Conservation (phyloP, 2,329 filamentous ascomycete genomes). For the Colletotrichum kahawae region DNA sequence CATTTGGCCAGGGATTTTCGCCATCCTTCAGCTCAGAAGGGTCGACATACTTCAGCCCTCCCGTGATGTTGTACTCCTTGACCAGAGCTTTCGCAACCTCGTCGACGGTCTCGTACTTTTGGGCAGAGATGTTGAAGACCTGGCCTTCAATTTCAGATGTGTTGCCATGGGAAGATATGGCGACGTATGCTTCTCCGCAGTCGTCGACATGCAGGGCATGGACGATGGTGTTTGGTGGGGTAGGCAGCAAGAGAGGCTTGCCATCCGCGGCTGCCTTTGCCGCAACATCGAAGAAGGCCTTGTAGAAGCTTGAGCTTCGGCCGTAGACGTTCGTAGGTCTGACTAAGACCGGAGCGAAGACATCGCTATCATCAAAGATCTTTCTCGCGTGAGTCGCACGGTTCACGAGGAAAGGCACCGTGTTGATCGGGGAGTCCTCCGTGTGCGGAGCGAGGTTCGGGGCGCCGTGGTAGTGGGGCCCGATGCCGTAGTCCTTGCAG, state of each 20-base stretch:
- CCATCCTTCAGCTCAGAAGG: constrained; percentile 15
- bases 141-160: constrained; percentile 38
- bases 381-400: constrained; percentile 37
- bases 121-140: constrained; percentile 50
- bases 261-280: constrained; percentile 14
- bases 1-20: constrained; percentile 19
- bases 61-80: constrained; percentile 42
- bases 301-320: constrained; percentile 48
- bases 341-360: constrained; percentile 48
- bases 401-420: constrained; percentile 26
- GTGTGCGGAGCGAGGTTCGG: constrained; percentile 43
- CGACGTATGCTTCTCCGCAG: constrained; percentile 52
- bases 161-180: constrained; percentile 42
- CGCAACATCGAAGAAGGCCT: constrained; percentile 41
- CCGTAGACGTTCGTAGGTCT: constrained; percentile 54
- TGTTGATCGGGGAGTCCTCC: constrained; percentile 43
- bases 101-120: constrained; percentile 47
- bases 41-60: constrained; percentile 31
- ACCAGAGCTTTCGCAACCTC: constrained; percentile 43
- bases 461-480: constrained; percentile 36
- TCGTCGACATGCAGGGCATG: constrained; percentile 56
- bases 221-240: constrained; percentile 42
- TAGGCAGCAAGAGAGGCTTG: constrained; percentile 33
- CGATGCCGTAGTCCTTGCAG: constrained; percentile 54
- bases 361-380: constrained; percentile 40